Percentiles rank a stretch among this genome's conserved stretches.
phyloP scores from a whole-genome alignment of 345 rosid species.

The Aethionema arabicum region DNA sequence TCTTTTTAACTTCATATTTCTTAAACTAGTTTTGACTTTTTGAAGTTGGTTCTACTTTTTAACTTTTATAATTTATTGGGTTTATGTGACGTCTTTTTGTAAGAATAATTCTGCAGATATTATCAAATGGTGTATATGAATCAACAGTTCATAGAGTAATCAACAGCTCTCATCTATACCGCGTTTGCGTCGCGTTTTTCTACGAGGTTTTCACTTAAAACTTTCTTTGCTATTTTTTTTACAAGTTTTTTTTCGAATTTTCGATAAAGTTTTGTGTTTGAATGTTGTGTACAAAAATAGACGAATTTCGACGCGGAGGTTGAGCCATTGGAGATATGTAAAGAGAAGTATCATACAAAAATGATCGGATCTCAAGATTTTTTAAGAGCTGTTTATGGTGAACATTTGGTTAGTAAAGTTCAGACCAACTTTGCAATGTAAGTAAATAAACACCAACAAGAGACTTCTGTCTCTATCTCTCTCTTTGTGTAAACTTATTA shows the following conservation, averaged over 20 bases:
- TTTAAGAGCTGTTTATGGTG: conserved; percentile 67
- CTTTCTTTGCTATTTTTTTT: neutral
- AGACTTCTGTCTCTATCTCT: neutral
- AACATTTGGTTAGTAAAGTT: conserved; percentile 81
- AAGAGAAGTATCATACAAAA: conserved; percentile 30
- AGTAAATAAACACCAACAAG: neutral
- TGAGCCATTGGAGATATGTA: conserved; percentile 74
- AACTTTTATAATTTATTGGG: too few species aligned
- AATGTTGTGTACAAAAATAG: conserved; percentile 41
- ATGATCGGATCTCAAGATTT: conserved; percentile 48
- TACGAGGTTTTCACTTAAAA: conserved; percentile 64
- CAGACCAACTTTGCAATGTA: conserved; percentile 55
- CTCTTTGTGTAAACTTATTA: conserved; percentile 2
- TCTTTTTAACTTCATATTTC: too few species aligned
- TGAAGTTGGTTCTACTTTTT: too few species aligned
- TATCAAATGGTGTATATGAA: conserved; percentile 75
- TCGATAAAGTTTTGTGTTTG: neutral
- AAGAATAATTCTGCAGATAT: conserved; percentile 49
- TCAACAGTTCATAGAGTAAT: conserved; percentile 75
- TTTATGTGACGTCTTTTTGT: neutral
- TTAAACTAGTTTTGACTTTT: too few species aligned
- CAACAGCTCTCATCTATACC: conserved; percentile 56
- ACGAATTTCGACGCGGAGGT: conserved; percentile 63
- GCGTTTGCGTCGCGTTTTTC: conserved; percentile 70
- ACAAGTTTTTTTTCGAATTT: neutral